phyloP scores from a whole-genome alignment of 768 basidiomycete genomes.

The Lactarius sanguifluus region DNA sequence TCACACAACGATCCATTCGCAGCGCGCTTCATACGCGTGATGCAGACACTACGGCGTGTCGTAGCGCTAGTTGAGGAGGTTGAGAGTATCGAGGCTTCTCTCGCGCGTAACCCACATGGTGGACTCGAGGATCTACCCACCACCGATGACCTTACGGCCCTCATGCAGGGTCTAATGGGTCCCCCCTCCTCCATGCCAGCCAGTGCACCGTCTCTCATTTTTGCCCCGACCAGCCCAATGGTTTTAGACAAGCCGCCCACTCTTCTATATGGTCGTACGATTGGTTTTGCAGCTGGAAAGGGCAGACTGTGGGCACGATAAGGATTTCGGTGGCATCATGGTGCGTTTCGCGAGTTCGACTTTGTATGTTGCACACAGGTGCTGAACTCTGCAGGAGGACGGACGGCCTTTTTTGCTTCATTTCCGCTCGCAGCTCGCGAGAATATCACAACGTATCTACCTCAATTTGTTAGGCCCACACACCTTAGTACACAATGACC shows the following conservation, averaged over 20 bases:
- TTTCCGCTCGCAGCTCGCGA: slow-evolving; percentile 24
- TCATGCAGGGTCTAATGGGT: slow-evolving; percentile 20
- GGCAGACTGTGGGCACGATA: slow-evolving; percentile 3
- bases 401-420: slow-evolving; percentile 17
- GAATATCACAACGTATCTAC: slow-evolving; percentile 25
- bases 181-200: not conserved
- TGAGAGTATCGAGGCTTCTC: slow-evolving; percentile 3
- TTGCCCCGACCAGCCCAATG: slow-evolving; percentile 7
- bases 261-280: slow-evolving; percentile 8
- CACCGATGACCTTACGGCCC: slow-evolving; percentile 9
- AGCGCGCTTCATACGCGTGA: slow-evolving; percentile 11
- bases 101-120: slow-evolving; percentile 14
- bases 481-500: slow-evolving; percentile 13
- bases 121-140: slow-evolving; percentile 18
- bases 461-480: slow-evolving; percentile 16
- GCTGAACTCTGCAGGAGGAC: slow-evolving; percentile 22
- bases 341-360: not conserved
- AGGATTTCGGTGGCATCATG: not conserved
- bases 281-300: slow-evolving; percentile 6
- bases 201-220: slow-evolving; percentile 1
- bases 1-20: not conserved
- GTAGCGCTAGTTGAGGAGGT: slow-evolving; percentile 19
- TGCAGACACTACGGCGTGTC: slow-evolving; percentile 15
- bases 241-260: not conserved
- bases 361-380: not conserved